Base-by-base conservation (phyloP, 352 stramenopile species). In the Globisporangium cylindrosporum region DNA sequence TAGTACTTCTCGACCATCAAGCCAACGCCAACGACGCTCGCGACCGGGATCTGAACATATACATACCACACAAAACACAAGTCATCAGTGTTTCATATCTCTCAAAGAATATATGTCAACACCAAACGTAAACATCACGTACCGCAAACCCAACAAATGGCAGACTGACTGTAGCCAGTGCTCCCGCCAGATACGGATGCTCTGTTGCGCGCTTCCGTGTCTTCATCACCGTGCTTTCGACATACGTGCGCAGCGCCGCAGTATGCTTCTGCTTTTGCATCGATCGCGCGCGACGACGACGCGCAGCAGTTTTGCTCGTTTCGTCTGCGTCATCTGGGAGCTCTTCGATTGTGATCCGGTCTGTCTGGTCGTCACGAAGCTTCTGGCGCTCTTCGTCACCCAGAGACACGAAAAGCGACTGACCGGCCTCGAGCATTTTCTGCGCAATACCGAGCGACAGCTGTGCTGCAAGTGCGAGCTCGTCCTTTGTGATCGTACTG, bases 1-100 rank as follows among this genome's bases (percentile, higher is more conserved):
- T 90, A 94, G 70, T 91, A 90, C 64, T 87, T 91, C 69, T 94
- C 87, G 24, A 93, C 66, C 55, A 91, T 78, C 18, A 94, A 74
- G n/a, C 80, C 84, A 6, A 90, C 59, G 12, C 84, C 87, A 15
- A 91, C 74, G 63, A 92, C 71, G 51, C 82, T 92, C 8, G 83
- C 87, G 7, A 93, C 68, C 14, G 87, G 87, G 34, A 94, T 86
- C 86, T 94, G 41, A 32, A 32, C 29, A 32, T 32, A 32, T 8
- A 32, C 4, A 55, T 22, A 51, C 2, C n/a, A 51, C n/a, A 62
- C 10, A 29, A 65, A 18, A 53, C 53, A 65, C 10, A 14, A 36
- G 4, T 10, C 38, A 15, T 62, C 36, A 51, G 20, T 41, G 1
- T 56, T 5, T 1, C 8, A 29, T 9, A 29, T 27, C 46, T 6